Evolutionary conservation across 2,329 filamentous ascomycete species (phyloP), one percentile per base, ranked within the genome.

Genomic region (Cytospora piceae): DNA sequence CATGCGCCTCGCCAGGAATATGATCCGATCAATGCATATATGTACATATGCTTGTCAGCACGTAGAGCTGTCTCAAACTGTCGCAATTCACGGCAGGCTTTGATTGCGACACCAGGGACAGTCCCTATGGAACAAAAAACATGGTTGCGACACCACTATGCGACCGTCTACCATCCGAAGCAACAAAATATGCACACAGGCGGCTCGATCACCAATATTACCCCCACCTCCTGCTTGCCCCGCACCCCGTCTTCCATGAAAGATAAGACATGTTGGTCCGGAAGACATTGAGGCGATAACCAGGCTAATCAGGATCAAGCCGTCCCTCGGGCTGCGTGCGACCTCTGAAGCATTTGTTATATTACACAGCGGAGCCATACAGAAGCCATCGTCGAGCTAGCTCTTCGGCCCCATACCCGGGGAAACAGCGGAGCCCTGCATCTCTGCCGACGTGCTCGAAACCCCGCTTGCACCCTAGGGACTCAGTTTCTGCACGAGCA

Each of bases 351-450:
- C 46, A 14, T n/a, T 6, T 29, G 27, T 9, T 57, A 27, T 37
- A 22, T 39, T 37, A 63, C 14, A 20, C 53, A 39, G 61, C 53
- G 52, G 60, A 27, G 27, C 58, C 58, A 15, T 0, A 24, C 29
- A 22, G 61, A 51, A 57, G 31, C 61, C 49, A 51, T 57, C 42
- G 42, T 31, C 53, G 39, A 24, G 29, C 39, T 57, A 31, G 31
- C 39, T 57, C 39, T 22, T 24, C 61, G 53, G 53, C 29, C 31
- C 61, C 24, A 12, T 57, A 31, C 12, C 42, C 37, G 53, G 53
- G 53, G 29, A 14, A 12, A 46, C 22, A 52, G 61, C 54, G 61
- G 53, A 63, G 60, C 53, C 31, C 31, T 63, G 31, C 53, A 51
- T 51, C 53, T 57, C 4, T 56, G 54, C 53, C 53, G 61, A 27